Base-by-base conservation (phyloP, 164 flowering plant species). In the Piper betle region DNA sequence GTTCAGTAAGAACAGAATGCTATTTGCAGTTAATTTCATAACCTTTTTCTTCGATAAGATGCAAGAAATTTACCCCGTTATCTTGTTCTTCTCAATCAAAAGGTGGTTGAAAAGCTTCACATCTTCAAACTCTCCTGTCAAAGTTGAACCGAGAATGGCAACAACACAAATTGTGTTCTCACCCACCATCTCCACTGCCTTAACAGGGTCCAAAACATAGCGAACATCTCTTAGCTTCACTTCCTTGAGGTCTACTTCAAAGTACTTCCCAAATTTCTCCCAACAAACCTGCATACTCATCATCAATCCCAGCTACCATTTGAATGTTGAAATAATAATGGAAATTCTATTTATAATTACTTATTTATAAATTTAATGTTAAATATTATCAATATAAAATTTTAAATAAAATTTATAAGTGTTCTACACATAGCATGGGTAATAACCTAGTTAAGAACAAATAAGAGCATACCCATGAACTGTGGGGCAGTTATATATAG, bases 141-240 rank as follows among this genome's bases (percentile, higher is more conserved):
- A 73, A 3, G 81, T 78, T 1, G 81, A 78, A 33, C 79, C 81
- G 7, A 78, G 64, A 39, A 78, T 78, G 3, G 81, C 79, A 3
- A 79, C 81, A 1, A 75, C 79, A 60, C 81, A 78, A 15, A 78
- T 75, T 56, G 78, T 78, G 75, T 78, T 78, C 66, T 78, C 81
- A 54, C 75, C 81, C 46, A 75, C 81, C 75, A 78, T 61, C 9
- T 78, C 81, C 12, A 70, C 78, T 7, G 81, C 81, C 50, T 78
- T 78, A 16, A 2, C 69, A 0, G 81, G 78, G 73, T 78, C 81
- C 81, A 78, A 73, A 25, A 78, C 77, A 53, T 78, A 73, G 66
- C 67, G 75, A 0, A 77, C 79, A 53, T 75, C 81, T 0, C 66
- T 68, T 46, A 78, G 63, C 40, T 75, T 78, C 56, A 75, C 79